Percentiles rank a stretch among this genome's conserved stretches.
phyloP scores from a whole-genome alignment of 495 filamentous ascomycete genomes.

The Podospora didyma region DNA sequence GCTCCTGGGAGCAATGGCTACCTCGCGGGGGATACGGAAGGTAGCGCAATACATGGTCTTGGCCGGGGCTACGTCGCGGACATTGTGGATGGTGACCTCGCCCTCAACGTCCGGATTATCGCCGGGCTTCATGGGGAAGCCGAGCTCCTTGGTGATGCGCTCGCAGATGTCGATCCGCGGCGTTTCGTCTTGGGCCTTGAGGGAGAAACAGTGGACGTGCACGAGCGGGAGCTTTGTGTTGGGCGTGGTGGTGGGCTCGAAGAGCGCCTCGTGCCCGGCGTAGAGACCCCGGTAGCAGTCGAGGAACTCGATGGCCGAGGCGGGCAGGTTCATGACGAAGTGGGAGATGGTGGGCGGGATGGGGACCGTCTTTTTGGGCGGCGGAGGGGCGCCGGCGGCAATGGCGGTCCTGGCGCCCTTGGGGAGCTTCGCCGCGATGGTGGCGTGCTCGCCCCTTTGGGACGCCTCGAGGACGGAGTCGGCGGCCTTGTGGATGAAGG shows the following conservation, averaged over 20 bases:
- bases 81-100: slow-evolving; percentile 66
- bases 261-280: slow-evolving; percentile 58
- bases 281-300: slow-evolving; percentile 84
- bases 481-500: slow-evolving; percentile 70
- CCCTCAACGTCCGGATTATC: slow-evolving; percentile 49
- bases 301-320: slow-evolving; percentile 79
- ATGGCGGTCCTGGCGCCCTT: slow-evolving; percentile 22
- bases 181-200: slow-evolving; percentile 66
- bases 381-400: slow-evolving; percentile 21
- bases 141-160: slow-evolving; percentile 59
- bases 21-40: slow-evolving; percentile 76
- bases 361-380: slow-evolving; percentile 39
- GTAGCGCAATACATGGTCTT: slow-evolving; percentile 97
- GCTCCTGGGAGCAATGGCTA: slow-evolving; percentile 61
- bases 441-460: slow-evolving; percentile 42
- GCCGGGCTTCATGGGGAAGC: slow-evolving; percentile 57
- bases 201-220: slow-evolving; percentile 87
- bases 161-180: slow-evolving; percentile 59
- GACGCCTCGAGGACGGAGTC: slow-evolving; percentile 54
- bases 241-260: slow-evolving; percentile 55
- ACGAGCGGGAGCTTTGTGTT: slow-evolving; percentile 68
- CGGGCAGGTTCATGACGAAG: slow-evolving; percentile 97
- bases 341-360: slow-evolving; percentile 73
- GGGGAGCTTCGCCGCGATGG: slow-evolving; percentile 36
- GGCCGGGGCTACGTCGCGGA: slow-evolving; percentile 83